These are phyloP conservation scores for Hypoxylon crocopeplum DNA, from an alignment of 495 filamentous ascomycete genomes.

Conservation along the genomic window DNA sequence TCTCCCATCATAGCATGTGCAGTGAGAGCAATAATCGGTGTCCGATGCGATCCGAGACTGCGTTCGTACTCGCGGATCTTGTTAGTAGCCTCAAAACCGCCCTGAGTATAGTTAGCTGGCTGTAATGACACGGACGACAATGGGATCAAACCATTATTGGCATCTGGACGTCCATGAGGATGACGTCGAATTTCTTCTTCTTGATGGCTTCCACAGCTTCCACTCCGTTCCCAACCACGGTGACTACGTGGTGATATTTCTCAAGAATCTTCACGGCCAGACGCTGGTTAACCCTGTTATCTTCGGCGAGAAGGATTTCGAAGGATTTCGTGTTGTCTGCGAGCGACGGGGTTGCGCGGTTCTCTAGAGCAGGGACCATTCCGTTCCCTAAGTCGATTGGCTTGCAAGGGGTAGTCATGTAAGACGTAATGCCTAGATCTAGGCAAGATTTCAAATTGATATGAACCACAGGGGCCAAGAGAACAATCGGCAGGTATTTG, in stretches of 20 bases:
- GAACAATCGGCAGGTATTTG: slow-evolving; percentile 96
- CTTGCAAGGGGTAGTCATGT: slow-evolving; percentile 98
- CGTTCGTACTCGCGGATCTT: slow-evolving; percentile 96
- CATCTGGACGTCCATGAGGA: slow-evolving; percentile 99
- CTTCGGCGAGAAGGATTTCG: slow-evolving; percentile 94
- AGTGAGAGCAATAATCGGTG: slow-evolving; percentile 96
- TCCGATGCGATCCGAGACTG: slow-evolving; percentile 75
- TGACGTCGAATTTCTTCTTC: slow-evolving; percentile 90
- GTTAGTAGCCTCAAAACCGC: slow-evolving; percentile 95
- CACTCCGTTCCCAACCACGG: slow-evolving; percentile 92
- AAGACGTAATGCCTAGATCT: slow-evolving; percentile 95
- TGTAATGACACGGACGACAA: not conserved
- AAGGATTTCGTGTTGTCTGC: slow-evolving; percentile 96
- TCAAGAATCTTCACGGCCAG: slow-evolving; percentile 96
- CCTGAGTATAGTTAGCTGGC: slow-evolving; percentile 57
- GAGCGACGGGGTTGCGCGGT: slow-evolving; percentile 86
- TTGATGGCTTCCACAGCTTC: slow-evolving; percentile 92
- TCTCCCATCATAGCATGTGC: slow-evolving; percentile 99
- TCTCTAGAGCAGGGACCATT: slow-evolving; percentile 97
- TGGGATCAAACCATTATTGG: slow-evolving; percentile 78
- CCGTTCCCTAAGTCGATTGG: slow-evolving; percentile 96
- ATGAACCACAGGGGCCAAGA: slow-evolving; percentile 88
- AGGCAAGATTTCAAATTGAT: slow-evolving; percentile 94
- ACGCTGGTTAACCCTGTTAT: slow-evolving; percentile 97
- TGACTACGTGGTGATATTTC: slow-evolving; percentile 97